Percentiles rank a stretch among this genome's conserved stretches.
These are phyloP conservation scores for Vigna angularis DNA, from an alignment of 306 rosid species.

Conservation along the genomic window DNA sequence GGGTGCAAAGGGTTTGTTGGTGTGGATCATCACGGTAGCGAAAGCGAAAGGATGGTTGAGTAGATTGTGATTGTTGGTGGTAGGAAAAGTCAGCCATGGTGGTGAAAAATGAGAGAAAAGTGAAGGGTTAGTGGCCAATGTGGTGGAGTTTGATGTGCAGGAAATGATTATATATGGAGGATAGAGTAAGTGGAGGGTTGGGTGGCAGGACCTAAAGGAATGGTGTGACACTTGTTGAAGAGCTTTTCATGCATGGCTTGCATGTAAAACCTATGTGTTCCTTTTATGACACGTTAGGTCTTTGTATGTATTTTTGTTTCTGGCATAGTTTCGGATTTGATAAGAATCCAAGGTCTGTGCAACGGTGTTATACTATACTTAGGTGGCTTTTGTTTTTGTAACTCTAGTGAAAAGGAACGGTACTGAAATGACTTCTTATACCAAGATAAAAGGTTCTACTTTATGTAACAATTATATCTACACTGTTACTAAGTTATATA, in stretches of 20 bases:
- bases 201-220: constrained; percentile 51
- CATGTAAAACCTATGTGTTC: constrained; percentile 48
- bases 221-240: constrained; percentile 58
- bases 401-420: too few species aligned
- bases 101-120: neutral
- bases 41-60: neutral
- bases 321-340: too few species aligned
- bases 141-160: constrained; percentile 27
- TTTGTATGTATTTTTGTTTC: neutral
- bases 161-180: constrained; percentile 32
- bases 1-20: constrained; percentile 46
- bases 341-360: too few species aligned
- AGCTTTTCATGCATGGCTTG: constrained; percentile 66
- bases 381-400: too few species aligned
- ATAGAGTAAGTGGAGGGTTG: neutral
- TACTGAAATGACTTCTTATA: too few species aligned
- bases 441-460: too few species aligned
- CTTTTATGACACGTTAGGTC: constrained; percentile 49
- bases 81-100: neutral
- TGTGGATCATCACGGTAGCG: neutral
- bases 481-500: too few species aligned
- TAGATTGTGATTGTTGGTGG: too few species aligned
- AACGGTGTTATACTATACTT: too few species aligned
- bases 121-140: too few species aligned
- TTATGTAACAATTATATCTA: too few species aligned